Evolutionary conservation across 2,329 filamentous ascomycete species (phyloP), one percentile per base, ranked within the genome.

Genomic region (Alternaria viburni): DNA sequence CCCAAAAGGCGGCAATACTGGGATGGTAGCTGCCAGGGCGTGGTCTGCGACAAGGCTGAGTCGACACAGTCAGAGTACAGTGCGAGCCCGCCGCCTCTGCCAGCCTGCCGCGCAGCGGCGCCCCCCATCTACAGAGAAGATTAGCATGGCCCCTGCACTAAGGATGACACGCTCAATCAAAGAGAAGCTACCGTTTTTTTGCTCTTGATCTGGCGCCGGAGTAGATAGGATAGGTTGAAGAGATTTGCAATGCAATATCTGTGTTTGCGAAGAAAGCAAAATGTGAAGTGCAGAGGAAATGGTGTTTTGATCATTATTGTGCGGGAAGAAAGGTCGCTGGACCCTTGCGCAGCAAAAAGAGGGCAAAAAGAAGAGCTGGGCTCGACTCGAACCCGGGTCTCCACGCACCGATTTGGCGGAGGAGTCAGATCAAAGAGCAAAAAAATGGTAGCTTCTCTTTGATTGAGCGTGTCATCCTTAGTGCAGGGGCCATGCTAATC

Each of bases 391-490:
- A 51, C 28, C 10, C 6, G n/a, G 15, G 36, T 5, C 36, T 44
- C 12, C 17, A 13, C 10, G n/a, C 9, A 12, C 28, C 8, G 11
- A 15, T 6, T 9, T 21, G 1, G 13, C 47, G 26, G 6, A 23
- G 28, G 13, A 23, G 28, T 23, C 28, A 51, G 17, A 51, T 21
- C 12, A 15, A 21, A 51, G 47, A 32, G 47, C 47, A 72, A 73
- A 76, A 75, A 76, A 77, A 76, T 75, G 73, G 74, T 75, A 72
- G 74, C 74, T 75, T 75, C 71, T 77, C 73, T 76, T 76, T 77
- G 69, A 74, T 74, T 69, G 64, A 67, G 76, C 74, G 74, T 93
- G 91, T 94, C 92, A 95, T 94, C 92, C 92, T 95, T 95, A 94
- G 92, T 89, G 87, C 87, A 89, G 87, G 87, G 82, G 82, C 82